phyloP scores from a whole-genome alignment of 2,329 filamentous ascomycete species.

The Penicillium griseofulvum region DNA sequence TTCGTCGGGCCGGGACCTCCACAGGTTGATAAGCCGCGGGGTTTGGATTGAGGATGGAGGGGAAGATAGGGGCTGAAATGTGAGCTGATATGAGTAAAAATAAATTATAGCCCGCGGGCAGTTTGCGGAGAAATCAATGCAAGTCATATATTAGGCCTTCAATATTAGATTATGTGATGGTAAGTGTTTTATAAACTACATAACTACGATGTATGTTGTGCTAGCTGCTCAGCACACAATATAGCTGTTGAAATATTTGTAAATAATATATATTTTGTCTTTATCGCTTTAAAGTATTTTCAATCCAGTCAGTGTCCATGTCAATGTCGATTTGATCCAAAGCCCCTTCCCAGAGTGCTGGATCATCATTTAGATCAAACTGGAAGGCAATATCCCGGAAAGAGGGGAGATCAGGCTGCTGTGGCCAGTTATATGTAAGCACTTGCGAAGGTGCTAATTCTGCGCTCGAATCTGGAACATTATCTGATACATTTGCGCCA shows the following conservation, averaged over 20 bases:
- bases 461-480: neutral
- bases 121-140: neutral
- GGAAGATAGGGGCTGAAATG: neutral
- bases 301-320: slow-evolving; percentile 44
- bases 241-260: neutral
- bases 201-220: neutral
- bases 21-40: neutral
- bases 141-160: neutral
- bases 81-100: neutral
- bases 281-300: slow-evolving; percentile 29
- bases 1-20: slow-evolving; percentile 21
- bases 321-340: slow-evolving; percentile 41
- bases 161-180: too few species aligned
- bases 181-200: neutral
- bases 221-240: neutral
- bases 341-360: slow-evolving; percentile 43
- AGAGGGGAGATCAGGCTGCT: slow-evolving; percentile 20
- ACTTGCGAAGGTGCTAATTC: neutral
- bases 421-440: slow-evolving; percentile 17
- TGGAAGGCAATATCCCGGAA: slow-evolving; percentile 36
- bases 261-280: neutral
- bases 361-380: slow-evolving; percentile 39
- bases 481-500: slow-evolving; percentile 3
- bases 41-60: neutral
- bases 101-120: too few species aligned